Evolutionary conservation across 768 basidiomycete genomes (phyloP).

Genomic region (Kwoniella heveanensis): DNA sequence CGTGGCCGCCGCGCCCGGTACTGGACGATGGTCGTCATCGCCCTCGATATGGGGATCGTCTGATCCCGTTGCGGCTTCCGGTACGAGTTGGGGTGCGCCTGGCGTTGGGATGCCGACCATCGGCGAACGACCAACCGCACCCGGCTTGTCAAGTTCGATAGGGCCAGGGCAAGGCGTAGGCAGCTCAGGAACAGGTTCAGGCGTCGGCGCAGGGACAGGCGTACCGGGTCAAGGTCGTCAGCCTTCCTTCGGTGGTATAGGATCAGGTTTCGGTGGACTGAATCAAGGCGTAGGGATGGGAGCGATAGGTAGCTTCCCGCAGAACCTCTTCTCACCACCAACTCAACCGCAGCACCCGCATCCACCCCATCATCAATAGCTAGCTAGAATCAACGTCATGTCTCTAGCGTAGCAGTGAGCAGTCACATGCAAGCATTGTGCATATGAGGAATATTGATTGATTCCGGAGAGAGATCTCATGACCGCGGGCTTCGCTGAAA

Average conservation of each 20-base stretch:
- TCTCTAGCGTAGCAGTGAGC: neutral
- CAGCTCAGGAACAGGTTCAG: constrained; percentile 1
- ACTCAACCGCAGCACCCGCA: constrained; percentile 24
- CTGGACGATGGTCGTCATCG: constrained; percentile 31
- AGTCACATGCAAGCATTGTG: constrained; percentile 1
- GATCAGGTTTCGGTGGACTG: constrained; percentile 7
- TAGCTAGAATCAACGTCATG: neutral
- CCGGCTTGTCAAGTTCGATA: neutral
- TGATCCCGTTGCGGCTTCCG: constrained; percentile 3
- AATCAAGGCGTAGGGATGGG: neutral
- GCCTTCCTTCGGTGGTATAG: constrained; percentile 31
- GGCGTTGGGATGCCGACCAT: constrained; percentile 22
- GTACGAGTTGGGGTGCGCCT: constrained; percentile 15
- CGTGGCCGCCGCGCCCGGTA: constrained; percentile 28
- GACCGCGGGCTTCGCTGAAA: no score
- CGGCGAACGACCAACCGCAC: constrained; percentile 19
- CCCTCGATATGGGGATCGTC: constrained; percentile 34
- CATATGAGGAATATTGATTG: neutral
- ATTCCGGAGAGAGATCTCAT: no score
- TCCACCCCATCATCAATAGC: constrained; percentile 18
- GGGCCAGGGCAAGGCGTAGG: no score
- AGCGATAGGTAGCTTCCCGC: constrained; percentile 8
- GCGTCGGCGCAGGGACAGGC: constrained; percentile 5
- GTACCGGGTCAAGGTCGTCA: constrained; percentile 12
- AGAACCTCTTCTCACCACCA: constrained; percentile 29